These are phyloP conservation scores for Didymosphaeria variabile DNA, from an alignment of 2,329 filamentous ascomycete species.

Conservation along the genomic window DNA sequence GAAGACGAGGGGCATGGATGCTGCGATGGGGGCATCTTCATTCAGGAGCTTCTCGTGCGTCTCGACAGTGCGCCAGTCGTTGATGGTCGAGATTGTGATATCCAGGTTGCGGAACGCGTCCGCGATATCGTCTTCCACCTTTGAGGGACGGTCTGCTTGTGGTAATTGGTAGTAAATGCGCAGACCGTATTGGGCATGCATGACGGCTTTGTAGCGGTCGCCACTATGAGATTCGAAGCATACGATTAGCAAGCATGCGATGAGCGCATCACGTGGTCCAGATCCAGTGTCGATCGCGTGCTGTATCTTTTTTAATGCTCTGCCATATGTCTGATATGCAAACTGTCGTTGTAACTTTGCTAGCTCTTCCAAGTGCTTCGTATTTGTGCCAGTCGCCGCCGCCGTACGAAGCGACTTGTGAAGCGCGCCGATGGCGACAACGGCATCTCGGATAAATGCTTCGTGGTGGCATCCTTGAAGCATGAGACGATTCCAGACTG, in stretches of 20 bases:
- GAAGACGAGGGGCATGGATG: conserved; percentile 18
- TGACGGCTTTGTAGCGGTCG: conserved; percentile 21
- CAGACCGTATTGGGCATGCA: conserved; percentile 21
- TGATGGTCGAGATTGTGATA: conserved; percentile 21
- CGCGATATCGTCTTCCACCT: conserved; percentile 25
- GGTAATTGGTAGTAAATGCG: conserved; percentile 19
- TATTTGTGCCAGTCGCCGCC: background rate
- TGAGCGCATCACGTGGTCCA: conserved; percentile 20
- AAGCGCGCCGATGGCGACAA: conserved; percentile 24
- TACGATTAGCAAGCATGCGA: conserved; percentile 25
- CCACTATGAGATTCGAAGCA: conserved; percentile 25
- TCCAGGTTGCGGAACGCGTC: conserved; percentile 25
- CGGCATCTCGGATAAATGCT: conserved; percentile 24
- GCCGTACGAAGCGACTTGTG: conserved; percentile 21
- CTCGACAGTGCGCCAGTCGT: conserved; percentile 14
- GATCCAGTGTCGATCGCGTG: conserved; percentile 17
- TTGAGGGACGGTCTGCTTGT: conserved; percentile 3
- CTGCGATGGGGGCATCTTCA: conserved; percentile 12
- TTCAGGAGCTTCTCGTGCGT: conserved; percentile 15
- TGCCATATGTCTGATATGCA: conserved; percentile 23
- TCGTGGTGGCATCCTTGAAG: conserved; percentile 24
- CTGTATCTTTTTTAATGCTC: conserved; percentile 23
- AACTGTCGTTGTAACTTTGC: conserved; percentile 24
- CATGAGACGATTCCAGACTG: conserved; percentile 24
- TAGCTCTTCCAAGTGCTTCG: conserved; percentile 6